These are phyloP conservation scores for Chloromonas sp. DNA, from an alignment of 163 green algal genomes.

Conservation along the genomic window DNA sequence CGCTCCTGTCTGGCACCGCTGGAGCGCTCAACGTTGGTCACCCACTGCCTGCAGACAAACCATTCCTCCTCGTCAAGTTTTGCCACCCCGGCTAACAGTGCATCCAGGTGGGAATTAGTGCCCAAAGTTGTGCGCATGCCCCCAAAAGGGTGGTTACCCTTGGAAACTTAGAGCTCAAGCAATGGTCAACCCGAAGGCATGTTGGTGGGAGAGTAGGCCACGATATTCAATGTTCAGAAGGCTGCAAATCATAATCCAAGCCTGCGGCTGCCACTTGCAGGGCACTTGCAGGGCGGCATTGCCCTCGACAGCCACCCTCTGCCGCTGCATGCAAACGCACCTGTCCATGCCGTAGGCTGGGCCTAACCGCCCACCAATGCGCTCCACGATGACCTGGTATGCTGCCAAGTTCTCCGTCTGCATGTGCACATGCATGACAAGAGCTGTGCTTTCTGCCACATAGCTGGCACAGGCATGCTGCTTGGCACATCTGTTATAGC, in stretches of 20 bases:
- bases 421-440: background rate
- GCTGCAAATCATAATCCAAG: no score
- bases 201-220: no score
- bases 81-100: background rate
- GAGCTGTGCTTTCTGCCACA: no score
- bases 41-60: constrained; percentile 13
- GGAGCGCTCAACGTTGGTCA: constrained; percentile 40
- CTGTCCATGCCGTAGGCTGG: constrained; percentile 28
- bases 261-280: no score
- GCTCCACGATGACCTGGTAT: constrained; percentile 36
- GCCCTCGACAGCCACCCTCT: no score
- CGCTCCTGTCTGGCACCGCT: constrained; percentile 35
- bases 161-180: background rate
- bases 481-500: no score
- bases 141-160: background rate
- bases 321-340: constrained; percentile 14
- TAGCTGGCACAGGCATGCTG: no score
- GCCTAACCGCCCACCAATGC: constrained; percentile 37
- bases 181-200: no score
- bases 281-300: no score
- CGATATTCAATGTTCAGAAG: no score
- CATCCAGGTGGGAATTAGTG: background rate
- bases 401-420: constrained; percentile 28
- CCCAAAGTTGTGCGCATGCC: background rate
- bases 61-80: no score